A percentile compares a stretch with the other conserved stretches of the same genome.
Conservation (phyloP, 305 asterid genomes). For the Ruellia speciosa region DNA sequence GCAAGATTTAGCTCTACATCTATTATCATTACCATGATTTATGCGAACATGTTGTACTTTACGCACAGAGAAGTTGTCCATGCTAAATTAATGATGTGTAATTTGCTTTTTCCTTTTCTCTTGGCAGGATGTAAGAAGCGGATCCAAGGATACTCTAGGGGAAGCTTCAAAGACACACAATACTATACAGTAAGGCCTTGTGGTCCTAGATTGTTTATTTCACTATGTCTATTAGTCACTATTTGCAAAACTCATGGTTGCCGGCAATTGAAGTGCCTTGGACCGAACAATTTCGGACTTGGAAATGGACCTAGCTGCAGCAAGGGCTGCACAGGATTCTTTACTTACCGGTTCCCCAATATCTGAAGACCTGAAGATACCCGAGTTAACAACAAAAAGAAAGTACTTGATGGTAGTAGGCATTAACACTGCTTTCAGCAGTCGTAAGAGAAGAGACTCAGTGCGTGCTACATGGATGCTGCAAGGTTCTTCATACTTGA, state of each 20-base stretch:
- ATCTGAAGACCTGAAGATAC: constrained; percentile 11
- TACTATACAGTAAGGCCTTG: constrained; percentile 51
- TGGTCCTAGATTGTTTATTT: constrained; percentile 21
- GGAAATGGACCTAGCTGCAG: constrained; percentile 18
- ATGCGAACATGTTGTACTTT: background rate
- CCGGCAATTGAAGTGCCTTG: background rate
- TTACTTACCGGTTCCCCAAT: constrained; percentile 8
- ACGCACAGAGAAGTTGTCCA: background rate
- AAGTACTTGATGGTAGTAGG: constrained; percentile 22
- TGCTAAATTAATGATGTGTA: background rate
- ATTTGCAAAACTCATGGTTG: background rate
- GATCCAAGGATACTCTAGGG: constrained; percentile 30
- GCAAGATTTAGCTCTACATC: constrained; percentile 9
- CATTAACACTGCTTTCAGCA: constrained; percentile 24
- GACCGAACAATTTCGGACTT: constrained; percentile 12
- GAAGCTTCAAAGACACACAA: constrained; percentile 49
- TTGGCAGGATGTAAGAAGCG: constrained; percentile 23
- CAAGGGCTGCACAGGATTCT: constrained; percentile 16
- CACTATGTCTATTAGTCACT: background rate
- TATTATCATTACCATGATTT: constrained; percentile 2
- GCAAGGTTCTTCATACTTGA: constrained; percentile 23
- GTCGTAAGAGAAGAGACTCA: constrained; percentile 25
- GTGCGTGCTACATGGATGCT: constrained; percentile 26
- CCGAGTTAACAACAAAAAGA: constrained; percentile 8
- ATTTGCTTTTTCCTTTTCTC: constrained; percentile 10